Base-by-base conservation (phyloP, 805 yeast species). In the Candida andamanensis region DNA sequence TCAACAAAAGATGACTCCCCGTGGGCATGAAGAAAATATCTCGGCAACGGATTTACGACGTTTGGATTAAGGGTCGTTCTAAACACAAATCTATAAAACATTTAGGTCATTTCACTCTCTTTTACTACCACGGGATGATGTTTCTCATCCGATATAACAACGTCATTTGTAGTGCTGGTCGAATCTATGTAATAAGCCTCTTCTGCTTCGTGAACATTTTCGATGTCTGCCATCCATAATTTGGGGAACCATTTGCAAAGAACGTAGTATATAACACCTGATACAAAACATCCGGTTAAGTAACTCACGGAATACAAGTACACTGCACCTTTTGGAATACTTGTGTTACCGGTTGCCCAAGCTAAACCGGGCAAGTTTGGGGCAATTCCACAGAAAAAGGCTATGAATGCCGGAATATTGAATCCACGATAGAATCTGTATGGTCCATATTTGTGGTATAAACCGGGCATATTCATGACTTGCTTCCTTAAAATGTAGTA, bases 331-430 rank as follows among this genome's bases (percentile, higher is more conserved):
- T 15, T 29, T 12, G 42, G 35, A 16, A 40, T 17, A 15, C 20
- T 16, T 12, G 17, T 15, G 12, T 29, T 33, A 20, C 39, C 42
- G 24, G 28, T 24, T 7, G 36, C 25, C 36, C 36, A 33, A 15
- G 37, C 35, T 16, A 36, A 36, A 21, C 40, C 40, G 8, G 40
- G 40, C 17, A 36, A 28, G 13, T 25, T 28, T 28, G 40, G 40
- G 4, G 35, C 36, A 15, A 46, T 43, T 6, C 54, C 52, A 26
- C 45, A 39, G 30, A 43, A 25, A 33, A 47, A 36, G 18, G 36
- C 40, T 14, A 32, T 28, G 19, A 36, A 32, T 4, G 36, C 40
- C 7, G 32, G 35, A 15, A 33, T 33, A 33, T 33, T 33, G 22
- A 33, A 33, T n/a, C 36, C 36, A 17, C 23, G 28, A 17, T 15